Base-by-base conservation (phyloP, 306 rosid species). In the Geum urbanum region DNA sequence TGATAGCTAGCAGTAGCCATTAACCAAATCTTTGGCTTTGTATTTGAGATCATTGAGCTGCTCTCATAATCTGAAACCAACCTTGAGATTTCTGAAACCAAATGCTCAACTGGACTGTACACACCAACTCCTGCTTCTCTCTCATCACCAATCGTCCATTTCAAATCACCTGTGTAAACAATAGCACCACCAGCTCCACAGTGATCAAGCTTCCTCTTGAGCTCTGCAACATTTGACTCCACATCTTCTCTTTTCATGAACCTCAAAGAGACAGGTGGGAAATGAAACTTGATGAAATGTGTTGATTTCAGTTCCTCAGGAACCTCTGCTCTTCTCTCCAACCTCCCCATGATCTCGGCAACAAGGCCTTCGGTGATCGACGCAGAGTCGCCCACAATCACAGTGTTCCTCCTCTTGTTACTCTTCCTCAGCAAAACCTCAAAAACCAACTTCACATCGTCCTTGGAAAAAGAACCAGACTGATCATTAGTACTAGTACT, bases 1-100 rank as follows among this genome's bases (percentile, higher is more conserved):
- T 94, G 96, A 50, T 84, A 87, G 72, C 86, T 94, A 41, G 97
- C 89, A 22, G 89, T 87, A 1, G 78, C 99, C 81, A 94, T 61
- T 63, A 94, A 60, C 91, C 97, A 89, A 18, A 91, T 74, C 78
- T 84, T 88, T 54, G 83, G 19, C 56, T 73, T 78, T 48, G 72
- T 35, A 9, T 9, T 18, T 32, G 67, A 46, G 75, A 10, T 32
- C 37, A 32, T 58, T 47, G 72, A 40, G 35, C 79, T 76, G 41
- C 51, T 74, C 20, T 69, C 80, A 41, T 66, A 44, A 16, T 81
- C 86, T 53, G 72, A 70, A 72, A 91, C 76, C 47, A 91, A 37
- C 81, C 82, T 89, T 20, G 86, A 79, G 53, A 94, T 87, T 71
- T 91, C 99, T 12, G 77, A 75, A 44, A 91, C 85, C 5, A 89